Conservation (phyloP, 2,329 filamentous ascomycete genomes). For the Magnaporthiopsis rhizophila region DNA sequence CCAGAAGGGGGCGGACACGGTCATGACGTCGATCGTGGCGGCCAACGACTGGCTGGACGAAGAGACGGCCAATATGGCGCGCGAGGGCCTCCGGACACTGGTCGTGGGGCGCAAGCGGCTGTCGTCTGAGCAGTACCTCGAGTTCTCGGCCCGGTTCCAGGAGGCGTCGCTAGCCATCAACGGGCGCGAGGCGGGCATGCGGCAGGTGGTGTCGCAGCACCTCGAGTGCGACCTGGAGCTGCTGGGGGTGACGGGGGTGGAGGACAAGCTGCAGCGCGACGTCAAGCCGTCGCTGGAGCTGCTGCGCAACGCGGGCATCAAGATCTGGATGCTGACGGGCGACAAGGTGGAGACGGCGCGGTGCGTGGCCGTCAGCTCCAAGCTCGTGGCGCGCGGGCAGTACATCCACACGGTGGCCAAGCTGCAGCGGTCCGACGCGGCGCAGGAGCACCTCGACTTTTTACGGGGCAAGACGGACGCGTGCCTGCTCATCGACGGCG, state of each 20-base stretch:
- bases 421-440: slow-evolving; percentile 71
- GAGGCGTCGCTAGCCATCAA: slow-evolving; percentile 75
- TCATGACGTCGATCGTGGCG: slow-evolving; percentile 93
- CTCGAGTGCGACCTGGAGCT: slow-evolving; percentile 87
- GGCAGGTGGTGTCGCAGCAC: slow-evolving; percentile 67
- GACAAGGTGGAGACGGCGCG: slow-evolving; percentile 98
- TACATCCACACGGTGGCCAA: slow-evolving; percentile 92
- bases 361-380: slow-evolving; percentile 91
- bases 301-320: slow-evolving; percentile 92
- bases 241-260: slow-evolving; percentile 93
- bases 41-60: slow-evolving; percentile 98
- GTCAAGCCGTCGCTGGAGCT: slow-evolving; percentile 94
- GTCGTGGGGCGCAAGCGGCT: slow-evolving; percentile 91
- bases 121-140: slow-evolving; percentile 67
- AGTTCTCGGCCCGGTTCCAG: slow-evolving; percentile 68
- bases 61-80: slow-evolving; percentile 98
- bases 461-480: slow-evolving; percentile 79
- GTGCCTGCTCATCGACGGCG: slow-evolving; percentile 89
- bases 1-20: slow-evolving; percentile 95
- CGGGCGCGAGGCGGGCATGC: slow-evolving; percentile 74
- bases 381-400: slow-evolving; percentile 86
- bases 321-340: slow-evolving; percentile 99
- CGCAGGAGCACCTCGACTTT: slow-evolving; percentile 82
- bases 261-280: slow-evolving; percentile 91
- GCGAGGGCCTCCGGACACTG: slow-evolving; percentile 86